Evolutionary conservation across 2,329 filamentous ascomycete genomes (phyloP), one percentile per base, ranked within the genome.

Genomic region (Didymella pinodella): DNA sequence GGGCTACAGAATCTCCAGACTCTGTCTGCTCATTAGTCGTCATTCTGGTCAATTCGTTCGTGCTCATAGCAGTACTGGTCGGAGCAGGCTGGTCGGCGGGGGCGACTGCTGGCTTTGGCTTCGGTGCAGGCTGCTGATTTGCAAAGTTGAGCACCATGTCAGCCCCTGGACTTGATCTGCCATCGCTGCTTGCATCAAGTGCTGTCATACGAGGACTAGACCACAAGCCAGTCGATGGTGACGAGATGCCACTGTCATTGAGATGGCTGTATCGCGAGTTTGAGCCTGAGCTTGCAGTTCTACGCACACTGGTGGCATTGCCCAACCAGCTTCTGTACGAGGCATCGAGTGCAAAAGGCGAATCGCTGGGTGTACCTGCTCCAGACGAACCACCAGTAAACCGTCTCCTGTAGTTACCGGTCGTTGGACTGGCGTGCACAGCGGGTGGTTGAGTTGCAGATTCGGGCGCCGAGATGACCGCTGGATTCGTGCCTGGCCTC

Each of bases 401-500:
- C 2, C 68, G 61, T 18, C 66, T 62, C 16, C 69, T 63, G 20
- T 65, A 64, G n/a, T 59, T 38, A 59, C 62, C 58, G 18, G 74
- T 60, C 0, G 73, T 67, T 8, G 74, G 74, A 26, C 62, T 75
- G 34, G 66, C 53, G 10, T 66, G 45, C 8, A 72, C 59, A 4
- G 69, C 68, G 3, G 75, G 77, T 1, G 77, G 78, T 28, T 69
- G 65, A 11, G 70, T 44, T 32, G 71, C 69, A 14, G 65, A 57
- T 54, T 61, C 65, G 7, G 67, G 65, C 36, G 63, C 64, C 14
- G 53, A 54, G 20, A 57, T 61, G 43, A 68, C 73, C 11, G 77
- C 69, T 6, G 80, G 79, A 58, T 82, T 79, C 7, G 75, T 75
- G 1, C 81, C 81, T 2, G 83, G 79, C 6, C 87, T 84, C 2